These are phyloP conservation scores for Singerocomus inundabilis DNA, from an alignment of 1,284 basidiomycete genomes.

Conservation along the genomic window DNA sequence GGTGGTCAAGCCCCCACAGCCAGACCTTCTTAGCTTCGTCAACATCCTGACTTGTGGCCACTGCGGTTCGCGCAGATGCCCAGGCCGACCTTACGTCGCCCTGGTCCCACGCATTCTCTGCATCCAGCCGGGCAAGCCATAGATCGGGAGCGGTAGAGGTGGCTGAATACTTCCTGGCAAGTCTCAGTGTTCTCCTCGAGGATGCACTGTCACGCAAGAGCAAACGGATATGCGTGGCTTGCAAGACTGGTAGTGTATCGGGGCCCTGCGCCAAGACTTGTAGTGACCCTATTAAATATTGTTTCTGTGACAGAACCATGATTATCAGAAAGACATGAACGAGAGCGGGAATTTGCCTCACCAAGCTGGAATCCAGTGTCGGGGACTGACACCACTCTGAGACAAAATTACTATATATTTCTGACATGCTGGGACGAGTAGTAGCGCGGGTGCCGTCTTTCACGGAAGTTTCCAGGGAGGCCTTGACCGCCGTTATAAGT, in stretches of 20 bases:
- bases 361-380: constrained; percentile 52
- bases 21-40: constrained; percentile 41
- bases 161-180: constrained; percentile 44
- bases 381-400: constrained; percentile 50
- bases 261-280: constrained; percentile 41
- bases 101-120: constrained; percentile 38
- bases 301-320: constrained; percentile 35
- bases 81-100: constrained; percentile 37
- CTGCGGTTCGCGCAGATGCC: constrained; percentile 42
- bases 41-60: constrained; percentile 28
- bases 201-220: constrained; percentile 33
- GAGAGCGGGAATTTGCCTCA: constrained; percentile 35
- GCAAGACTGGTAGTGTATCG: constrained; percentile 38
- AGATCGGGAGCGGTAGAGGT: constrained; percentile 38
- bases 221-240: constrained; percentile 49
- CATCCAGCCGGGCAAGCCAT: constrained; percentile 54
- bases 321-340: background rate
- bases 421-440: constrained; percentile 37
- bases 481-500: constrained; percentile 38
- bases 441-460: constrained; percentile 9
- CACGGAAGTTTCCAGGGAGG: constrained; percentile 7
- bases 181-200: constrained; percentile 40
- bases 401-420: constrained; percentile 58
- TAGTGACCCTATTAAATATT: constrained; percentile 55
- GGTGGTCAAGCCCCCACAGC: constrained; percentile 48